Evolutionary conservation across 176 grass and related monocot species (phyloP).

Genomic region (Dactylis glomerata): DNA sequence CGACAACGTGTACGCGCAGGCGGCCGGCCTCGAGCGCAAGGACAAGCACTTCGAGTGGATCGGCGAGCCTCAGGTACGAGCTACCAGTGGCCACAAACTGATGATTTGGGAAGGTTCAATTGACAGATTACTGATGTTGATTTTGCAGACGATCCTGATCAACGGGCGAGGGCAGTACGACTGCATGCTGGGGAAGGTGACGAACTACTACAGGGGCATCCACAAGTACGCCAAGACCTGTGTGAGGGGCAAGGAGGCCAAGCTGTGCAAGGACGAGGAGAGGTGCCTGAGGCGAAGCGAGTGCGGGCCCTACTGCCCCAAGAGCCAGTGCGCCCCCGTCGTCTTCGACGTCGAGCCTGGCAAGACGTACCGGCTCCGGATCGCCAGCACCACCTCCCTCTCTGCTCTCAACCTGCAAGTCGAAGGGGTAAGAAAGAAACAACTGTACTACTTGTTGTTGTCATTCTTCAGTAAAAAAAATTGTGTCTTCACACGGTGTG

Average conservation of each 20-base stretch:
- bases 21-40: constrained; percentile 59
- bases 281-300: not conserved
- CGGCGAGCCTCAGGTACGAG: constrained; percentile 57
- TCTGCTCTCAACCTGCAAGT: constrained; percentile 55
- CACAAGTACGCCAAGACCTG: not conserved
- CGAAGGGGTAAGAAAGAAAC: constrained; percentile 27
- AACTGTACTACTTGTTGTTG: not conserved
- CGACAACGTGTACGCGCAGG: constrained; percentile 62
- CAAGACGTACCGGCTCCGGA: constrained; percentile 48
- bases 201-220: not conserved
- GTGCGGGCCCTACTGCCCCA: constrained; percentile 17
- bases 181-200: not conserved
- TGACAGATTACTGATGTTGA: not conserved
- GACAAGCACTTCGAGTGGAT: constrained; percentile 56
- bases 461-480: not conserved
- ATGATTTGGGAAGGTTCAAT: no score
- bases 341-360: constrained; percentile 33
- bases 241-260: not conserved
- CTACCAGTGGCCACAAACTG: no score
- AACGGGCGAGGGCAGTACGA: constrained; percentile 10
- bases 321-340: constrained; percentile 33
- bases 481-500: not conserved
- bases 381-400: constrained; percentile 63
- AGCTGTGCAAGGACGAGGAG: not conserved
- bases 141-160: not conserved